These are phyloP conservation scores for Posidonia australis DNA, from an alignment of 106 monocot genomes.

Conservation along the genomic window DNA sequence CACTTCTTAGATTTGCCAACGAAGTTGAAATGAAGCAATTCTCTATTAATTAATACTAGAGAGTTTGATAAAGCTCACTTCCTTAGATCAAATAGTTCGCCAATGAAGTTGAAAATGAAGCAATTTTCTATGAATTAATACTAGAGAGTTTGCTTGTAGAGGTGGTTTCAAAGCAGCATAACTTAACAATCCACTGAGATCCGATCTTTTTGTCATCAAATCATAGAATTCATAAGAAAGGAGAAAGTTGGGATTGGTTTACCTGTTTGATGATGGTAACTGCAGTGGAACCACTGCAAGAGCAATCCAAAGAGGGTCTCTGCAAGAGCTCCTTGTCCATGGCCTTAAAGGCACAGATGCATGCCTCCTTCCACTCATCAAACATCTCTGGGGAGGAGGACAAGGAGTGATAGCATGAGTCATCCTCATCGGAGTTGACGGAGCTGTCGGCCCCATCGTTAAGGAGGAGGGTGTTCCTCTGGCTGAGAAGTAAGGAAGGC, in stretches of 20 bases:
- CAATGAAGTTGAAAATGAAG: too few species aligned
- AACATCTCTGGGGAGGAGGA: conserved; percentile 36
- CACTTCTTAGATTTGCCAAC: too few species aligned
- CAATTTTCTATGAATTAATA: too few species aligned
- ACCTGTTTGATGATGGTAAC: conserved; percentile 81
- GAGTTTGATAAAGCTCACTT: not conserved
- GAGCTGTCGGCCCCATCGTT: conserved; percentile 23
- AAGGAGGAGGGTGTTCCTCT: conserved; percentile 30
- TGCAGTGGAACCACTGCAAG: conserved; percentile 70
- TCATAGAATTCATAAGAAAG: not conserved
- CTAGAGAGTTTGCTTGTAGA: too few species aligned
- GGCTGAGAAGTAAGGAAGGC: conserved; percentile 48
- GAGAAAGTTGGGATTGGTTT: not conserved
- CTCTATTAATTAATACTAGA: not conserved
- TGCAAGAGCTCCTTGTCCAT: conserved; percentile 68
- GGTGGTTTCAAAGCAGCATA: too few species aligned
- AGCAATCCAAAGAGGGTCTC: conserved; percentile 27
- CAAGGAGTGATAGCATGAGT: not conserved
- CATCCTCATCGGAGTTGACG: conserved; percentile 21
- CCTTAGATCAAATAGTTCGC: too few species aligned
- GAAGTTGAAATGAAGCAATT: not conserved
- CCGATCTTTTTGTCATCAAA: too few species aligned
- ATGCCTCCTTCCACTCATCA: conserved; percentile 82
- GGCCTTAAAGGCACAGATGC: conserved; percentile 64
- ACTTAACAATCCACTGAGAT: too few species aligned